These are phyloP conservation scores for Cutaneotrichosporon arboriforme DNA, from an alignment of 1,284 basidiomycete species.

Conservation along the genomic window DNA sequence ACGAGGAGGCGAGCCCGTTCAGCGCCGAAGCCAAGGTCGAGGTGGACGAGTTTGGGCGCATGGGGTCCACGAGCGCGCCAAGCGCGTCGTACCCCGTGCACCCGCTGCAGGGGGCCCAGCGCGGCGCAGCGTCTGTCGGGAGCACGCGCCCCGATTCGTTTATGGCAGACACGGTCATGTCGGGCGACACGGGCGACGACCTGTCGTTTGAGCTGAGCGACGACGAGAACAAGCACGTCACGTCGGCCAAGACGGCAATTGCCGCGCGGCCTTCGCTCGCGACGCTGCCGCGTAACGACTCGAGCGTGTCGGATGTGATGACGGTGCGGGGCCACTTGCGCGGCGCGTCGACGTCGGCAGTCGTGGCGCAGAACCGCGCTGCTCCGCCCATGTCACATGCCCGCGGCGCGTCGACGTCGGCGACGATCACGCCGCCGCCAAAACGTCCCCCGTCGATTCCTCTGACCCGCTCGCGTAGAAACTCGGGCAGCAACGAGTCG, in stretches of 20 bases:
- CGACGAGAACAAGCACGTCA: not conserved
- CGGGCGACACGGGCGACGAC: not conserved
- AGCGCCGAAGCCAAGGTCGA: not conserved
- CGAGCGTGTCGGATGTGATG: not conserved
- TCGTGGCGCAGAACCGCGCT: not conserved
- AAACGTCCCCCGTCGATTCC: not conserved
- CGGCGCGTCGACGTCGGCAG: not conserved
- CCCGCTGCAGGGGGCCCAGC: not conserved
- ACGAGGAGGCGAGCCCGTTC: conserved; percentile 7
- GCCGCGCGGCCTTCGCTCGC: not conserved
- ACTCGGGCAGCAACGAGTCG: not conserved
- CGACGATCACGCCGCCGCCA: not conserved
- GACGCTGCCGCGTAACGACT: not conserved
- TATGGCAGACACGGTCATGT: no score
- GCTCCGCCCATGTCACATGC: not conserved
- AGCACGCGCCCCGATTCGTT: no score
- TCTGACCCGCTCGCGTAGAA: not conserved
- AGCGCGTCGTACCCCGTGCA: not conserved
- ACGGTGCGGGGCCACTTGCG: conserved; percentile 1
- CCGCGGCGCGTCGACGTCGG: not conserved
- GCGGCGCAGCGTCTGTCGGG: not conserved
- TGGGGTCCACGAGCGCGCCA: not conserved
- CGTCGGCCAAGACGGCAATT: not conserved
- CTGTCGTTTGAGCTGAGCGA: not conserved
- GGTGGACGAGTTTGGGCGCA: conserved; percentile 11